Evolutionary conservation across 2,329 filamentous ascomycete species (phyloP).

Genomic region (Cladophialophora psammophila): DNA sequence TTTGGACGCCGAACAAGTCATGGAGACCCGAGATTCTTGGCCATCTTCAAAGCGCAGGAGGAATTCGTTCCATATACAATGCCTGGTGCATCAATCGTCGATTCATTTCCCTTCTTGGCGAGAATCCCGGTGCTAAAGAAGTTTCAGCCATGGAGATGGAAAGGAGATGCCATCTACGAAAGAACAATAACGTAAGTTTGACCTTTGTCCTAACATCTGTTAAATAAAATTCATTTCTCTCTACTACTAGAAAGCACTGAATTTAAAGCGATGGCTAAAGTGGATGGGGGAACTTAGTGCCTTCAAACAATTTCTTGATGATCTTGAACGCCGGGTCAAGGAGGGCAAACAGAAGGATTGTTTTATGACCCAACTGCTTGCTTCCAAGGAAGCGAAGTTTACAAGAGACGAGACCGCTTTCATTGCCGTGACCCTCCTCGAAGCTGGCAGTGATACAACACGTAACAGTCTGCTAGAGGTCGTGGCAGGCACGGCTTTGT

Average conservation of each 20-base stretch:
- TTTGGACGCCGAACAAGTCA: slow-evolving; percentile 57
- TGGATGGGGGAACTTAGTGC: no score
- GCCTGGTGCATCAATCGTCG: slow-evolving; percentile 49
- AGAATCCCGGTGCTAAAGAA: slow-evolving; percentile 47
- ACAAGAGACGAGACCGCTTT: not conserved
- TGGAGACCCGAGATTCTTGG: slow-evolving; percentile 36
- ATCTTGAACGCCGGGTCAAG: slow-evolving; percentile 27
- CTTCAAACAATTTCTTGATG: slow-evolving; percentile 39
- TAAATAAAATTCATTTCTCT: no score
- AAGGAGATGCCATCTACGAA: slow-evolving; percentile 49
- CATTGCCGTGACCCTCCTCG: not conserved
- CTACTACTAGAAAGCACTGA: no score
- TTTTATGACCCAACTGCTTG: slow-evolving; percentile 47
- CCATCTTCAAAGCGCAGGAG: slow-evolving; percentile 48
- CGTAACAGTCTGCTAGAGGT: not conserved
- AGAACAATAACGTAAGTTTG: slow-evolving; percentile 35
- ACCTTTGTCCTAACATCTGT: slow-evolving; percentile 28
- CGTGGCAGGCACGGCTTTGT: slow-evolving; percentile 40
- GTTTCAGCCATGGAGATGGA: slow-evolving; percentile 54
- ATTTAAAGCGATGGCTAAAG: no score
- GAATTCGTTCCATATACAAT: slow-evolving; percentile 46
- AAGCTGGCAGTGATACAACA: slow-evolving; percentile 9
- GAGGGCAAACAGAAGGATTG: slow-evolving; percentile 46
- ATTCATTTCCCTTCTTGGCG: slow-evolving; percentile 55
- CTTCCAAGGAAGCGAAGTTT: slow-evolving; percentile 41